Percentiles rank a stretch among this genome's conserved stretches.
Evolutionary conservation across 768 basidiomycete species (phyloP).

Genomic region (Phallus indusiatus): DNA sequence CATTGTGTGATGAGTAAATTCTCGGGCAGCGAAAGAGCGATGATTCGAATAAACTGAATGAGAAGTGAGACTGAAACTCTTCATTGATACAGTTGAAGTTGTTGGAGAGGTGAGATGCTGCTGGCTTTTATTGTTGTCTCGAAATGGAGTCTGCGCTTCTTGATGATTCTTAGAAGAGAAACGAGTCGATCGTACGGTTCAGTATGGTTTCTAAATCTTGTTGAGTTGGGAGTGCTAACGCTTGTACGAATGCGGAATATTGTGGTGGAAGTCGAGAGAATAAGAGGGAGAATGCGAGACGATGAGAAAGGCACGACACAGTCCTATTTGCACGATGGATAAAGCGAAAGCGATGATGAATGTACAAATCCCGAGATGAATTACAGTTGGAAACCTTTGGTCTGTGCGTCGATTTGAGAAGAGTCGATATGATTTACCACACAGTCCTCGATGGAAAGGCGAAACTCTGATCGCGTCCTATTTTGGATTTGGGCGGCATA

Average conservation of each 20-base stretch:
- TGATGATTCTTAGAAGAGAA: background rate
- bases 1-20: no score
- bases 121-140: no score
- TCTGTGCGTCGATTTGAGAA: background rate
- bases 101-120: no score
- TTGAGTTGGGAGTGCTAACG: background rate
- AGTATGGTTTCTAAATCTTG: background rate
- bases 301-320: background rate
- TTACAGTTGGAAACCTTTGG: background rate
- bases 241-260: background rate
- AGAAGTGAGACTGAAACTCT: no score
- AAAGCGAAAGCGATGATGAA: background rate
- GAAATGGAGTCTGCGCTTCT: background rate
- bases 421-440: slow-evolving; percentile 1
- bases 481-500: slow-evolving; percentile 1
- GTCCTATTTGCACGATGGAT: no score
- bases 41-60: no score
- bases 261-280: background rate
- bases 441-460: slow-evolving; percentile 4
- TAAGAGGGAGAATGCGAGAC: background rate
- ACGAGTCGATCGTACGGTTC: background rate
- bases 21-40: no score
- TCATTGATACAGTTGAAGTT: no score
- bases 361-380: background rate
- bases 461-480: slow-evolving; percentile 1